A percentile compares a stretch with the other conserved stretches of the same genome.
phyloP scores from a whole-genome alignment of 2,329 filamentous ascomycete genomes.

The Trichoderma sp. region DNA sequence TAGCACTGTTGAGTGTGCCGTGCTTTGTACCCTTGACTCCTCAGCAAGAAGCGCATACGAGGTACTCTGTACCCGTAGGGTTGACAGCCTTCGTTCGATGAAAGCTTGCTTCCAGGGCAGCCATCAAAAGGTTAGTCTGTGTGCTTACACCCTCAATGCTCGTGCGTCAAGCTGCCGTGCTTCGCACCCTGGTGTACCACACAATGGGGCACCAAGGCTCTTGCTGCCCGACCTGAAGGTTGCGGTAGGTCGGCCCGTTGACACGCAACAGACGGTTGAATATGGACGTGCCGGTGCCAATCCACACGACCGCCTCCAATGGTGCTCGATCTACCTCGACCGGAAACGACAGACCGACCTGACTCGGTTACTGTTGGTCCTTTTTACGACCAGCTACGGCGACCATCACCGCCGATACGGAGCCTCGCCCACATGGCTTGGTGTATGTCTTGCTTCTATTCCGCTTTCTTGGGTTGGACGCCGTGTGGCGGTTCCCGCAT shows the following conservation, averaged over 20 bases:
- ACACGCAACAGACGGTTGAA: conserved; percentile 4
- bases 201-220: conserved; percentile 5
- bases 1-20: not conserved
- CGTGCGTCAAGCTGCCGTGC: not conserved
- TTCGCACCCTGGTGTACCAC: not conserved
- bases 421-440: conserved; percentile 25
- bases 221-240: conserved; percentile 19
- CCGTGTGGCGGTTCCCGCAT: conserved; percentile 16
- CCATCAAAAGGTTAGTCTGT: not conserved
- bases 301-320: not conserved
- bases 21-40: not conserved
- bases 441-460: conserved; percentile 27
- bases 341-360: conserved; percentile 7
- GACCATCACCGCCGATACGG: conserved; percentile 8
- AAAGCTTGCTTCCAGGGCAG: not conserved
- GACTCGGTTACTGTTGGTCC: conserved; percentile 18
- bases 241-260: conserved; percentile 13
- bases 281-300: conserved; percentile 2
- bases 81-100: not conserved
- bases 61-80: not conserved
- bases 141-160: not conserved
- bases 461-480: conserved; percentile 19
- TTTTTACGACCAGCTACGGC: conserved; percentile 1
- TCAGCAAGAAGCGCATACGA: no score
- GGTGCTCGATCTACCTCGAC: not conserved